phyloP scores from a whole-genome alignment of 108 stramenopile genomes.

The Stephanodiscus minutulus region DNA sequence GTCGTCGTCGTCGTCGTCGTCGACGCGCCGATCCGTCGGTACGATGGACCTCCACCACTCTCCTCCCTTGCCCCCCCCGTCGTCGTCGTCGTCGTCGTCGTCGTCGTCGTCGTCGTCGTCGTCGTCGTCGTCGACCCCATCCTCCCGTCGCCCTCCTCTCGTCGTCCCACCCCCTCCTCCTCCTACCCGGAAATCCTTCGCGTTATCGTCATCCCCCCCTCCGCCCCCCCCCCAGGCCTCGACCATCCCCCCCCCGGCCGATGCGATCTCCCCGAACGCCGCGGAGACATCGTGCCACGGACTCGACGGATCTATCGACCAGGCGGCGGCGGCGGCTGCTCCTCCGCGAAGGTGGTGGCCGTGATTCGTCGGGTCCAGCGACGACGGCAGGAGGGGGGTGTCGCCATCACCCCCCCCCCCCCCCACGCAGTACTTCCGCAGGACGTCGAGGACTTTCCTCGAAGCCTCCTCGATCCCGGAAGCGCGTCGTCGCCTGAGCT shows the following conservation, averaged over 20 bases:
- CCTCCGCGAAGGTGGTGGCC: background rate
- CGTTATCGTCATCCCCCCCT: background rate
- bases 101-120: background rate
- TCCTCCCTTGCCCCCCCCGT: too few species aligned
- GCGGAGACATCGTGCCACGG: constrained; percentile 18
- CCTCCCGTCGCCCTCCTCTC: background rate
- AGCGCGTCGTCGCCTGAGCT: background rate
- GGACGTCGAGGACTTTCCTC: constrained; percentile 11
- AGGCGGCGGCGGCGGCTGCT: background rate
- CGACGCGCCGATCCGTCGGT: too few species aligned
- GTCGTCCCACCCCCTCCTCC: constrained; percentile 1
- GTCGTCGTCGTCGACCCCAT: background rate
- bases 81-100: too few species aligned
- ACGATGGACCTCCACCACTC: too few species aligned
- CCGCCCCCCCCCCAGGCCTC: constrained; percentile 16
- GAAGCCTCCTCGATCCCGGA: constrained; percentile 15
- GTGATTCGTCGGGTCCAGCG: constrained; percentile 39
- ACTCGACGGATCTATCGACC: constrained; percentile 27
- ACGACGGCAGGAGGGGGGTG: constrained; percentile 14
- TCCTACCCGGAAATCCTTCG: background rate
- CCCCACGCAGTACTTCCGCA: constrained; percentile 25
- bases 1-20: too few species aligned
- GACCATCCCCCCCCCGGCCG: constrained; percentile 13
- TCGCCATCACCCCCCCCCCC: background rate
- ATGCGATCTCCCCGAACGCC: constrained; percentile 36